These are phyloP conservation scores for Grosmannia huntii DNA, from an alignment of 2,329 filamentous ascomycete species.

Conservation along the genomic window DNA sequence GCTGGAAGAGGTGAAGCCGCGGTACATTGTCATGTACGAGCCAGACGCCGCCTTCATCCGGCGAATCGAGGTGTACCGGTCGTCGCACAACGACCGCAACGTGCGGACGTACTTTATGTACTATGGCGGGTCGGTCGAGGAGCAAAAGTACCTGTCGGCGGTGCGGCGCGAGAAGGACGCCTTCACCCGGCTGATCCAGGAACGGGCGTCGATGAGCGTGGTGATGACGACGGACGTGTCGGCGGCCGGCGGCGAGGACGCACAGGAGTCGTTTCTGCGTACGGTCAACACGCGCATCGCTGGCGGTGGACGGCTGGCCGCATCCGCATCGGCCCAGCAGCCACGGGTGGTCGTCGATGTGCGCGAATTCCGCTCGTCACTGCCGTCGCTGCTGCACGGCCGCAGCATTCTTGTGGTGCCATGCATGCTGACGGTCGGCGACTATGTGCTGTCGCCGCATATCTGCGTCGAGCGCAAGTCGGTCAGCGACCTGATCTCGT, in stretches of 20 bases:
- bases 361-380: conserved; percentile 84
- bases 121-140: conserved; percentile 88
- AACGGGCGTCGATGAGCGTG: conserved; percentile 84
- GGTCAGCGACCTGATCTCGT: conserved; percentile 78
- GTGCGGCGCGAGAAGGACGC: conserved; percentile 94
- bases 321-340: conserved; percentile 76
- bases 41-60: conserved; percentile 90
- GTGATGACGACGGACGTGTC: conserved; percentile 58
- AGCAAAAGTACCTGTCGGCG: conserved; percentile 80
- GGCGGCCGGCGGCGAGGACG: conserved; percentile 46
- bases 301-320: conserved; percentile 71
- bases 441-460: conserved; percentile 83
- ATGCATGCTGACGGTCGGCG: conserved; percentile 90
- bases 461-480: conserved; percentile 95
- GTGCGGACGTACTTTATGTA: conserved; percentile 95
- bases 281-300: conserved; percentile 96
- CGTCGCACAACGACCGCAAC: conserved; percentile 78
- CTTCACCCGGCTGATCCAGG: conserved; percentile 88
- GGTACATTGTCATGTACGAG: conserved; percentile 98
- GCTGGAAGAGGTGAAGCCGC: conserved; percentile 85
- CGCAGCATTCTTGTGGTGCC: conserved; percentile 80
- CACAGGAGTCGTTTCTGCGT: conserved; percentile 82
- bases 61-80: conserved; percentile 88
- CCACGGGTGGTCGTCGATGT: conserved; percentile 91
- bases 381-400: conserved; percentile 84